phyloP scores from a whole-genome alignment of 1,284 basidiomycete genomes.

The Trichosporon sp. region DNA sequence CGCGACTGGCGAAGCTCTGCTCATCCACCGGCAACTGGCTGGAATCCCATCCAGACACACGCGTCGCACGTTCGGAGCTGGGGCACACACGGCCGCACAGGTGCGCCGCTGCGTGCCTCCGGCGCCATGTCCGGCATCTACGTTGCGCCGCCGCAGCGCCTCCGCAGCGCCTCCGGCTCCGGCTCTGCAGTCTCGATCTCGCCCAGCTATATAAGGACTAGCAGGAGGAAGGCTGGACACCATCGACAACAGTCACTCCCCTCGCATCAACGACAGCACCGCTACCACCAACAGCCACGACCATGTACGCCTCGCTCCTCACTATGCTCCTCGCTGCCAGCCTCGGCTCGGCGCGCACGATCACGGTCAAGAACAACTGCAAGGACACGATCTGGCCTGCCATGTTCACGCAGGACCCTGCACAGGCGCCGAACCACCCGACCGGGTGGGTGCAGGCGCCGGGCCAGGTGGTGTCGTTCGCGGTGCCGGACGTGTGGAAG shows the following conservation, averaged over 20 bases:
- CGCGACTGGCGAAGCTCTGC: background rate
- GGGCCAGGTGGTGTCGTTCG: conserved; percentile 14
- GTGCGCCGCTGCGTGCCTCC: background rate
- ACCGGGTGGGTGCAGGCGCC: conserved; percentile 29
- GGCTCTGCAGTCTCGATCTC: background rate
- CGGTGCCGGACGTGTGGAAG: conserved; percentile 27
- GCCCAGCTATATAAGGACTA: background rate
- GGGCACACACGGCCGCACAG: background rate
- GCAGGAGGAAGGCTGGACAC: background rate
- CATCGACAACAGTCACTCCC: background rate
- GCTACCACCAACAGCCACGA: background rate
- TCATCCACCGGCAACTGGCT: background rate
- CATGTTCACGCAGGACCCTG: conserved; percentile 9
- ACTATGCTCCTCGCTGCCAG: background rate
- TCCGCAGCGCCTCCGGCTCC: background rate
- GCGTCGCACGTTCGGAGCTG: background rate
- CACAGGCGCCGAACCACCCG: conserved; percentile 16
- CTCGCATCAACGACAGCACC: background rate
- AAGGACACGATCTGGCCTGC: conserved; percentile 30
- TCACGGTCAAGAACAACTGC: conserved; percentile 31
- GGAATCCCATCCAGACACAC: too few relatives aligned
- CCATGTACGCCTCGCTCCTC: background rate
- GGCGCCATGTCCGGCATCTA: background rate
- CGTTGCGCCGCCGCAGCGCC: background rate
- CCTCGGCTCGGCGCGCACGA: conserved; percentile 17